phyloP scores from a whole-genome alignment of 306 rosid genomes.

The Pterocarpus macrocarpus region DNA sequence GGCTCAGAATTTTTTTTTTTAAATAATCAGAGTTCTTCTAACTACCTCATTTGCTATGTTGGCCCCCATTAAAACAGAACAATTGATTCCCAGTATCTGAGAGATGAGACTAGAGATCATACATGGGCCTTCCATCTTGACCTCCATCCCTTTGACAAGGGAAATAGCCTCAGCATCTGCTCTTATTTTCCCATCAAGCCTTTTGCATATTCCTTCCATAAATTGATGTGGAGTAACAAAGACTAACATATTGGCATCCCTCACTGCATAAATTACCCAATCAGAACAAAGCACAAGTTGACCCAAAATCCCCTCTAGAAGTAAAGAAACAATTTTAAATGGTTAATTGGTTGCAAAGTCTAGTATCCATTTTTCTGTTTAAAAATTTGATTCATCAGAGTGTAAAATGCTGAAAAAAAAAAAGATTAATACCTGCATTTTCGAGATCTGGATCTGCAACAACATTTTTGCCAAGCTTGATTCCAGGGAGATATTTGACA shows the following conservation, averaged over 20 bases:
- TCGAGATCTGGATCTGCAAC: conserved; percentile 92
- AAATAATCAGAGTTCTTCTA: neutral
- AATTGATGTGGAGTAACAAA: conserved; percentile 98
- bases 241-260: conserved; percentile 92
- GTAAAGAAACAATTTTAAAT: neutral
- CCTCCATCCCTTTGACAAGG: conserved; percentile 98
- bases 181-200: conserved; percentile 76
- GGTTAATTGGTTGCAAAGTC: neutral
- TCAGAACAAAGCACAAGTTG: conserved; percentile 46
- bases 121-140: conserved; percentile 97
- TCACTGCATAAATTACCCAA: conserved; percentile 68
- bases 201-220: conserved; percentile 94
- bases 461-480: conserved; percentile 93
- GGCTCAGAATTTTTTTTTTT: neutral
- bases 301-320: conserved; percentile 7
- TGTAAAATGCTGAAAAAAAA: neutral
- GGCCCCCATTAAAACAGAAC: conserved; percentile 97
- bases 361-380: neutral
- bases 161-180: conserved; percentile 90
- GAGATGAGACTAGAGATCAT: conserved; percentile 94
- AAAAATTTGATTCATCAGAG: neutral
- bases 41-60: conserved; percentile 94
- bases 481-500: conserved; percentile 91
- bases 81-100: conserved; percentile 75
- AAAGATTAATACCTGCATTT: conserved; percentile 68